Evolutionary conservation across 2,329 filamentous ascomycete species (phyloP).

Genomic region (Rhynchosporium agropyri): DNA sequence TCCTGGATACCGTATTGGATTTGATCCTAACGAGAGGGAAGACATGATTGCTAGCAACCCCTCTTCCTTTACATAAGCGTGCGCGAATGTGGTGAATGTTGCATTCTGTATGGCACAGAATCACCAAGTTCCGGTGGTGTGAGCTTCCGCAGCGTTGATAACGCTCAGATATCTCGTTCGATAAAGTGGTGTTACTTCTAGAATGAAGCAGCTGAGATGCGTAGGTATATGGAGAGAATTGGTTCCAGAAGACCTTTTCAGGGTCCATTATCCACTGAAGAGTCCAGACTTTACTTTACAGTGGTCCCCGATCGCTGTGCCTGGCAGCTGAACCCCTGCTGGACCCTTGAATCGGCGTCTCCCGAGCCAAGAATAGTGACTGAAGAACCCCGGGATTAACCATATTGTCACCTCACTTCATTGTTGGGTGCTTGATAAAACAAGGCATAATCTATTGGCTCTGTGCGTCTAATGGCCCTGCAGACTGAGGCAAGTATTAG

Average conservation of each 20-base stretch:
- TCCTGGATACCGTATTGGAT: constrained; percentile 14
- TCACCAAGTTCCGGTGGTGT: constrained; percentile 1
- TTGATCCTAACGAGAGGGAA: constrained; percentile 4
- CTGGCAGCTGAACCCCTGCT: constrained; percentile 1
- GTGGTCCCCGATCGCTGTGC: background rate
- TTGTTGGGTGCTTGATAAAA: background rate
- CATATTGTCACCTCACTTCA: constrained; percentile 9
- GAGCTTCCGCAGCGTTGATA: background rate
- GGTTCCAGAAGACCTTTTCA: background rate
- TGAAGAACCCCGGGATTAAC: no score
- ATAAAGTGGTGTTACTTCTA: constrained; percentile 4
- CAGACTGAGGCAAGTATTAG: no score
- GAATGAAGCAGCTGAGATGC: background rate
- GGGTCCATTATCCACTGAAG: background rate
- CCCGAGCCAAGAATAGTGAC: background rate
- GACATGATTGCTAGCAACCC: background rate
- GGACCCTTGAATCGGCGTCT: background rate
- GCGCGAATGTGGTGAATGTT: background rate
- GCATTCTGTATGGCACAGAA: background rate
- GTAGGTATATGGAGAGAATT: background rate
- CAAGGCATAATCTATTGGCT: no score
- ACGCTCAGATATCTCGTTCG: background rate
- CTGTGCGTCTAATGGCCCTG: no score
- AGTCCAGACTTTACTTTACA: background rate
- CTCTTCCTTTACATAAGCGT: constrained; percentile 7